Conservation (phyloP, 140 eudicot genomes). For the Senecio squalidus region DNA sequence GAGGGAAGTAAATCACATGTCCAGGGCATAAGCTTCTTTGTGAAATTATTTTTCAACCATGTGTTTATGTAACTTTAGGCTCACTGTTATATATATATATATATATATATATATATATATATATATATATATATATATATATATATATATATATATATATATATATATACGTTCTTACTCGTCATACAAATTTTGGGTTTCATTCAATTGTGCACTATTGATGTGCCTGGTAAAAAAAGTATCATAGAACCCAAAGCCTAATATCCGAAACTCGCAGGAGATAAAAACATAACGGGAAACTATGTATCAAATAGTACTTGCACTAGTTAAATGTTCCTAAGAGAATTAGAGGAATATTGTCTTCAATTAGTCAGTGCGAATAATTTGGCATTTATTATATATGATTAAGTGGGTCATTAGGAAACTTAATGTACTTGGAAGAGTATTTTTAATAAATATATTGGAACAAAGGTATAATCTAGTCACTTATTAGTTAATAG, state of each 20-base stretch:
- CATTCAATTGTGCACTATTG: not conserved
- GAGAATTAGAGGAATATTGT: not conserved
- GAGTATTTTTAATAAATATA: no score
- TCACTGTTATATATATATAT: not conserved
- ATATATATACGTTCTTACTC: no score
- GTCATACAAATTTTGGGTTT: not conserved
- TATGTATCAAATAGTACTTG: not conserved
- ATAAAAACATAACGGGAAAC: not conserved
- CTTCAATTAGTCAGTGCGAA: no score
- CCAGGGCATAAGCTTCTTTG: not conserved
- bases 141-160: no score
- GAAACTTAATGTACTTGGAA: no score
- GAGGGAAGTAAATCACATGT: no score
- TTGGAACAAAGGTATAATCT: not conserved
- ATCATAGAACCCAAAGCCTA: not conserved
- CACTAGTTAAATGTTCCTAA: not conserved
- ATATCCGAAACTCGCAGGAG: not conserved
- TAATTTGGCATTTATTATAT: not conserved
- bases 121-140: no score
- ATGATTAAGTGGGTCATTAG: not conserved
- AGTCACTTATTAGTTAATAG: conserved; percentile 1
- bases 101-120: no score
- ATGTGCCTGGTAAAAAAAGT: not conserved
- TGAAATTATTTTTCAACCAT: not conserved
- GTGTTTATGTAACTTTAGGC: not conserved